phyloP scores from a whole-genome alignment of 345 rosid genomes.

The Stellera chamaejasme region DNA sequence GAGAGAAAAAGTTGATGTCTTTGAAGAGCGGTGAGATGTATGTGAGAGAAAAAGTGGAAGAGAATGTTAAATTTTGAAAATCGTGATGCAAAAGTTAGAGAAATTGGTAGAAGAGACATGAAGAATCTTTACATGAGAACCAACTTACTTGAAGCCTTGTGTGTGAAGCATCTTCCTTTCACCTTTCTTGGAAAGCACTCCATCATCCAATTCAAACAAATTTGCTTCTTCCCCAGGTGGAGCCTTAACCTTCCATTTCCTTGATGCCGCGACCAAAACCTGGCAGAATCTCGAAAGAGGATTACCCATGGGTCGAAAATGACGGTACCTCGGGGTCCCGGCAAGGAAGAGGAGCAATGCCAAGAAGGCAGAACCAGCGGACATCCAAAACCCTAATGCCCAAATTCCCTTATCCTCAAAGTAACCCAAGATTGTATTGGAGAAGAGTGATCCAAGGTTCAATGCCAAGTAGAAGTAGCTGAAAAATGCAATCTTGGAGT shows the following conservation, averaged over 20 bases:
- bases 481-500: conserved; percentile 78
- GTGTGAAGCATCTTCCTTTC: conserved; percentile 69
- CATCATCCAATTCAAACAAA: conserved; percentile 37
- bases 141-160: conserved; percentile 53
- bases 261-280: conserved; percentile 65
- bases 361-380: conserved; percentile 65
- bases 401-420: conserved; percentile 84
- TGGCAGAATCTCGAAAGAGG: conserved; percentile 76
- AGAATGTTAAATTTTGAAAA: neutral
- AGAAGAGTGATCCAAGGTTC: conserved; percentile 88
- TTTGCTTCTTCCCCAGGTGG: conserved; percentile 20
- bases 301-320: conserved; percentile 67
- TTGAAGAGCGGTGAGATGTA: too few species aligned
- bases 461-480: conserved; percentile 92
- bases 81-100: neutral
- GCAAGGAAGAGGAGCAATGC: conserved; percentile 62
- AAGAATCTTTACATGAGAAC: too few species aligned
- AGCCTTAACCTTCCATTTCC: conserved; percentile 41
- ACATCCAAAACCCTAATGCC: conserved; percentile 83
- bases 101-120: neutral
- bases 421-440: conserved; percentile 79
- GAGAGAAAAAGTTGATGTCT: neutral
- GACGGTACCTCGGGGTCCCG: conserved; percentile 77
- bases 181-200: conserved; percentile 16
- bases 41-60: too few species aligned